Evolutionary conservation across 2,329 filamentous ascomycete genomes (phyloP).

Genomic region (Exophiala viscosa): DNA sequence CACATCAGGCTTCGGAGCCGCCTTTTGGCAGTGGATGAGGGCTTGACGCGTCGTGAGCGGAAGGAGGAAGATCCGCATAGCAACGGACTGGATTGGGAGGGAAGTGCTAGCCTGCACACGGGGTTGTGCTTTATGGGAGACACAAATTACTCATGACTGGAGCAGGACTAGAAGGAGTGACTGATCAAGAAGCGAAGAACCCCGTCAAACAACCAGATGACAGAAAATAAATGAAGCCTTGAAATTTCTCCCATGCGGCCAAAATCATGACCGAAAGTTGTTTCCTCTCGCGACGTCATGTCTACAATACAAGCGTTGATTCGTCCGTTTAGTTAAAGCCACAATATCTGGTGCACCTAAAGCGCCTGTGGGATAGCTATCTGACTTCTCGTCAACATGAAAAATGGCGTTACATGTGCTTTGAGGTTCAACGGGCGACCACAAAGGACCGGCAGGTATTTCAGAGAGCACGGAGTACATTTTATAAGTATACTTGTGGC

Average conservation of each 20-base stretch:
- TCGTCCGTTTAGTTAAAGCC: neutral
- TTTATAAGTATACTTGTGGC: too few species aligned
- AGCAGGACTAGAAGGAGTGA: slow-evolving; percentile 1
- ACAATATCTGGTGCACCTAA: too few species aligned
- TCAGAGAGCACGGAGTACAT: too few species aligned
- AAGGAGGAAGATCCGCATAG: slow-evolving; percentile 89
- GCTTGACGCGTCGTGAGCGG: slow-evolving; percentile 88
- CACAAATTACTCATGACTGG: slow-evolving; percentile 23
- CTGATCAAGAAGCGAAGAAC: neutral
- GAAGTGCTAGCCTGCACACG: slow-evolving; percentile 3
- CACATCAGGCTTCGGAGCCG: slow-evolving; percentile 55
- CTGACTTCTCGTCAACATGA: too few species aligned
- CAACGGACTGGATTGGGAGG: slow-evolving; percentile 24
- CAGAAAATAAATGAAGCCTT: neutral
- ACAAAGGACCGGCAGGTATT: too few species aligned
- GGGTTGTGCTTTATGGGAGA: slow-evolving; percentile 6
- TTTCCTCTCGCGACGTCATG: neutral
- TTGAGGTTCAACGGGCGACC: too few species aligned
- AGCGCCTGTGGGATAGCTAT: too few species aligned
- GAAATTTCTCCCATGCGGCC: neutral
- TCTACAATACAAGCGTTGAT: neutral
- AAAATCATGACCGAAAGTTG: neutral
- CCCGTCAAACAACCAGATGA: neutral
- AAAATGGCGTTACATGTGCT: too few species aligned
- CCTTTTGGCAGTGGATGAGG: slow-evolving; percentile 84